Base-by-base conservation (phyloP, 2,329 filamentous ascomycete genomes). In the Pseudogymnoascus sp. region DNA sequence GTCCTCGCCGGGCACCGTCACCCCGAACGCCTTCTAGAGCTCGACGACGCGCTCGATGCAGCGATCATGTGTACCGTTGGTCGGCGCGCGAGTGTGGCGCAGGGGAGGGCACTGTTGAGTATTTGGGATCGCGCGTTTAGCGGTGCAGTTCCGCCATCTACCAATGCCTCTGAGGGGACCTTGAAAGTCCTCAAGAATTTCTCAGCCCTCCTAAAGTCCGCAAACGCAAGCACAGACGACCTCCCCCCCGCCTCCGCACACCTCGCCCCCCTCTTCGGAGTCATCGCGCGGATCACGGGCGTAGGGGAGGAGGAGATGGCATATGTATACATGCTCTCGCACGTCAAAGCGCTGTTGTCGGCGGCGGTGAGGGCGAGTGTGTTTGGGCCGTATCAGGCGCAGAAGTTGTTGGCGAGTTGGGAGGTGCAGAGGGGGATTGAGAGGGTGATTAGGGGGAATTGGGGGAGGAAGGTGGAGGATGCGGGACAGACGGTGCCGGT, bases 361-460 rank as follows among this genome's bases (percentile, higher is more conserved):
- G 90, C 90, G 1, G 90, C 87, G 0, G 89, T 95, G 66, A 78
- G 90, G 62, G 88, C 90, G 21, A 89, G 88, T 70, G 83, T 92
- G 67, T 86, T 93, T 75, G 90, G 90, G 0, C 90, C 90, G 5
- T 95, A 91, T 73, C 88, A 91, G 73, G 88, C 88, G 63, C 90
- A 95, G 73, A 84, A 82, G 66, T 78, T 92, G 28, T 78, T 95
- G 59, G 90, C 89, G 1, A 82, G 85, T 40, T 73, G 70, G 18
- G 78, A 79, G 65, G 78, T 90, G 63, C 84, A 85, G 74, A 72
- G 71, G 2, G 77, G 84, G 69, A 84, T 93, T 23, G 74, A 78
- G 23, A 77, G 75, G 1, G 80, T 85, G 64, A 80, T 93, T 7
- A 78, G 81, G 60, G 76, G 82, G 64, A 86, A 88, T 69, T 87